Evolutionary conservation across 306 rosid genomes (phyloP).

Genomic region (Mimosa bimucronata): DNA sequence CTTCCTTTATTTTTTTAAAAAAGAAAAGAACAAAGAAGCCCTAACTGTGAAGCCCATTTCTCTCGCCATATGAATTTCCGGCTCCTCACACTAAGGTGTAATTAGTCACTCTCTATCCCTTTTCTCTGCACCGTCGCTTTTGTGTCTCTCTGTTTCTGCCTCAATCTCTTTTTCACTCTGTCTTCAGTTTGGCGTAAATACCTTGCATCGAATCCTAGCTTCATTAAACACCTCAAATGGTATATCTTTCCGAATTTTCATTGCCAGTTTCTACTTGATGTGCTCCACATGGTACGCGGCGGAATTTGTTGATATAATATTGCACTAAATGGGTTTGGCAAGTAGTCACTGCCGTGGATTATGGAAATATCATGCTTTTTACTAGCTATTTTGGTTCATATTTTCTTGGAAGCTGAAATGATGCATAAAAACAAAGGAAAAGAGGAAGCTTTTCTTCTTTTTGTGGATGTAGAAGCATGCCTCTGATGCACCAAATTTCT

Average conservation of each 20-base stretch:
- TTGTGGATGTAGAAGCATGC: conserved; percentile 15
- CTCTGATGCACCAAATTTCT: conserved; percentile 26
- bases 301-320: background rate
- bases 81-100: too few relatives aligned
- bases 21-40: too few relatives aligned
- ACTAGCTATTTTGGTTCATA: background rate
- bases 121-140: background rate
- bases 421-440: background rate
- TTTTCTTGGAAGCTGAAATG: conserved; percentile 8
- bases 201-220: background rate
- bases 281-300: background rate
- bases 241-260: background rate
- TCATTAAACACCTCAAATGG: background rate
- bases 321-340: background rate
- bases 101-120: background rate
- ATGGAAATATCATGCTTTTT: background rate
- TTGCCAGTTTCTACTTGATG: background rate
- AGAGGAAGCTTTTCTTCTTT: background rate
- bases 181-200: background rate
- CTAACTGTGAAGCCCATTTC: background rate
- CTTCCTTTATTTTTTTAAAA: too few relatives aligned
- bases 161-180: background rate
- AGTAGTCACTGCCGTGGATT: background rate
- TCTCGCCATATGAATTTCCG: background rate
- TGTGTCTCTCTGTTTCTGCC: background rate